Conservation (phyloP, 2,329 filamentous ascomycete genomes). For the Tolypocladium endophyticum region DNA sequence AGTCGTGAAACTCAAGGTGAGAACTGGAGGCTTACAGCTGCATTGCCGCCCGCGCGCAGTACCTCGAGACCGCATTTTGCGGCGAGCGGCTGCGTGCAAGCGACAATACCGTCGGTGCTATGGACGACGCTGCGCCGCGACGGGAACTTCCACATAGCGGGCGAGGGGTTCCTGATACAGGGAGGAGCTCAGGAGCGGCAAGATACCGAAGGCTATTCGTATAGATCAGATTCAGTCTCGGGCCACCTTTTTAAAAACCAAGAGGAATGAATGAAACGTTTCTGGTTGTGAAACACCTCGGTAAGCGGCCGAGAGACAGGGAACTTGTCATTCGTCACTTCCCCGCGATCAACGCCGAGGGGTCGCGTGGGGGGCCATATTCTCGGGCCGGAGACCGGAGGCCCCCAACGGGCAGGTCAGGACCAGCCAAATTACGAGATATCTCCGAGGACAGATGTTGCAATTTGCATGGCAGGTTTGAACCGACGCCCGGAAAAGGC, state of each 20-base stretch:
- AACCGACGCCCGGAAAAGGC: background rate
- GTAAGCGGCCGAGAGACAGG: background rate
- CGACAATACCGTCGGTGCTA: constrained; percentile 83
- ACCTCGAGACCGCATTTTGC: constrained; percentile 79
- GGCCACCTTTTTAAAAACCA: background rate
- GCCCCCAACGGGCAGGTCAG: background rate
- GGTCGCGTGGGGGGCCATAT: background rate
- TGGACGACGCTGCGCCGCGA: constrained; percentile 88
- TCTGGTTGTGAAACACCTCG: background rate
- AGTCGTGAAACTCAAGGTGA: background rate
- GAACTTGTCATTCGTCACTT: background rate
- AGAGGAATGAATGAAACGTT: background rate
- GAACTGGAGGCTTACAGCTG: constrained; percentile 52
- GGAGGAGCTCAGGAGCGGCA: constrained; percentile 38
- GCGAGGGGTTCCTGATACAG: constrained; percentile 34
- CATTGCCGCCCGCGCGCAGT: constrained; percentile 82
- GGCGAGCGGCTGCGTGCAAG: constrained; percentile 82
- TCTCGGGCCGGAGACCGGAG: background rate
- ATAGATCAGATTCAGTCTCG: background rate
- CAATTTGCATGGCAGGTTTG: background rate
- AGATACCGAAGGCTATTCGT: constrained; percentile 9
- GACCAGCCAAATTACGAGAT: background rate
- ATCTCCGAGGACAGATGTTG: background rate
- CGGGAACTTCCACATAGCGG: constrained; percentile 53
- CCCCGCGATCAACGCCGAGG: background rate